Conservation (phyloP, 768 basidiomycete genomes). For the Lentinus brumalis region DNA sequence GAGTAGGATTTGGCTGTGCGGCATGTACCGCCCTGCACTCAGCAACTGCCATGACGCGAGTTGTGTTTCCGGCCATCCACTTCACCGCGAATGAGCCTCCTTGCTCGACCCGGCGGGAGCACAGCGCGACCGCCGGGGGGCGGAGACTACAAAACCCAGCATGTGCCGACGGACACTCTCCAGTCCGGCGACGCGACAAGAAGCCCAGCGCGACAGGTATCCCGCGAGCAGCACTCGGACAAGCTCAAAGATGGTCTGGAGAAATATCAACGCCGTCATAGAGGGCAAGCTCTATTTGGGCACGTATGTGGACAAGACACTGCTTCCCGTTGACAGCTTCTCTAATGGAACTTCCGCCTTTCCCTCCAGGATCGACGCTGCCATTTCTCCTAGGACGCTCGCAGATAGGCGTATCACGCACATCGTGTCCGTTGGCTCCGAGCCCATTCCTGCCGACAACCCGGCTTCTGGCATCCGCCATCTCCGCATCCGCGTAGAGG, state of each 20-base stretch:
- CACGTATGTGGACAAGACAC: constrained; percentile 20
- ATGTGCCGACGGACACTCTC: constrained; percentile 7
- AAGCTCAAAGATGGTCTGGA: constrained; percentile 22
- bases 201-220: background rate
- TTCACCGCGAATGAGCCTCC: constrained; percentile 13
- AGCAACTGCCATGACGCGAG: constrained; percentile 22
- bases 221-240: background rate
- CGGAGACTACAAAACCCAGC: constrained; percentile 23
- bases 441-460: constrained; percentile 69
- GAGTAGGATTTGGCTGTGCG: constrained; percentile 16
- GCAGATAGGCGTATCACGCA: constrained; percentile 78
- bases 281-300: constrained; percentile 25
- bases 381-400: constrained; percentile 69
- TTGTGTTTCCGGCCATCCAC: constrained; percentile 15
- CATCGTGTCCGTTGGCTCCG: constrained; percentile 75
- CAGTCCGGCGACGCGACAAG: constrained; percentile 6
- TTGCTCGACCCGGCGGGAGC: constrained; percentile 13
- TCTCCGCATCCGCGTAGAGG: constrained; percentile 63
- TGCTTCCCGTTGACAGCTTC: constrained; percentile 13
- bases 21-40: constrained; percentile 21
- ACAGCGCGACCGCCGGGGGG: constrained; percentile 13
- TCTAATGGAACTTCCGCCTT: constrained; percentile 4
- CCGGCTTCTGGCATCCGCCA: constrained; percentile 71
- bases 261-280: constrained; percentile 26
- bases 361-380: constrained; percentile 60